Evolutionary conservation across 2,329 filamentous ascomycete genomes (phyloP), one percentile per base, ranked within the genome.

Genomic region (Hypoxylon sp.): DNA sequence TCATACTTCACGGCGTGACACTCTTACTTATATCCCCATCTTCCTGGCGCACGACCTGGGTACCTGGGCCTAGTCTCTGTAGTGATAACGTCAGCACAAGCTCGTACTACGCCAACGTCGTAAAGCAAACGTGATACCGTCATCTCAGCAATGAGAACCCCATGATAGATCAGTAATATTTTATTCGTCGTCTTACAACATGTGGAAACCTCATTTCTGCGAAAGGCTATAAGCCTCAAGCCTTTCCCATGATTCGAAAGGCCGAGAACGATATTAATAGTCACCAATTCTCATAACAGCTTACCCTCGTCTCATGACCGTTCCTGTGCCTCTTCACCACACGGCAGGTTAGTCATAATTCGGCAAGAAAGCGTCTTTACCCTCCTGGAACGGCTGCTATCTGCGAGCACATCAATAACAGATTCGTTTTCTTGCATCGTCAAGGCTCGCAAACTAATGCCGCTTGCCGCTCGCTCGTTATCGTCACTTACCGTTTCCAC

Each of bases 71-170:
- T 7, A 48, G 27, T 18, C 15, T 21, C 29, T 40, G 3, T 24
- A 10, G 20, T 37, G 40, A 41, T 51, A 31, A 21, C 42, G 43
- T 57, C 51, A 57, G 47, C 48, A 41, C n/a, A 27, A 38, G n/a
- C 33, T 31, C 29, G 26, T 33, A 55, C 42, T 5, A 18, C 17
- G 9, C 29, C 21, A 26, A 17, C 45, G 20, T 21, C 18, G 20
- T 51, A 47, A 15, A 43, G 13, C 45, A 38, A 37, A 23, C n/a
- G 8, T 21, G 17, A 21, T 40, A 21, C 21, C 21, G 15, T 20
- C 35, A 20, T 20, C 15, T 38, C 15, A 11, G 2, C 15, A 2
- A 20, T 38, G 7, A 38, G 20, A 3, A 17, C 35, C 18, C 33
- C 9, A 18, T 17, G 13, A 5, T 18, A 38, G 9, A 20, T 11